Evolutionary conservation across 2,329 filamentous ascomycete genomes (phyloP), one percentile per base, ranked within the genome.

Genomic region (Alternaria alternata): DNA sequence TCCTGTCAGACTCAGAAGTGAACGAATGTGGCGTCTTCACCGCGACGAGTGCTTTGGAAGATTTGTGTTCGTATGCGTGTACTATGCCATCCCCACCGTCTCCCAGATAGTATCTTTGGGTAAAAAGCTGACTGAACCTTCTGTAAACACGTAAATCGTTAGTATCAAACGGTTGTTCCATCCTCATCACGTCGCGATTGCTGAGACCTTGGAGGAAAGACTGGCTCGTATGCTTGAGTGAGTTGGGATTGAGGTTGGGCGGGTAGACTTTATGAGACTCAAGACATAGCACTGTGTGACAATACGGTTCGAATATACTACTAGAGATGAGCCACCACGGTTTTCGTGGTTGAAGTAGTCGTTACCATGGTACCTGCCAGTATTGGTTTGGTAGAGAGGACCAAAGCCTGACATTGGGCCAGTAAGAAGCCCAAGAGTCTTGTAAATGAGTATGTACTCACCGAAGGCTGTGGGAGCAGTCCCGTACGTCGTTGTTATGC

Each of bases 21-120:
- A 20, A 38, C 16, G 12, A 8, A 7, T 18, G 22, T 7, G 56
- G 26, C 7, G 34, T 46, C 12, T 60, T 60, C 8, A 56, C 52
- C 26, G 57, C 57, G 22, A 60, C 30, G 4, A 60, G 20, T 16
- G n/a, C 7, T 28, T 41, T 48, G 5, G 43, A 39, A 20, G 18
- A 26, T 18, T 16, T 44, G 26, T 59, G 51, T 20, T 59, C 22
- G 32, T 51, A 59, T 16, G 46, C 22, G 34, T 60, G 34, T 5
- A 66, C 65, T 14, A 42, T 39, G 8, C 63, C 65, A 39, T 67
- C 65, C 5, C 59, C 48, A 16, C 63, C 65, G 26, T 54, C 30
- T 1, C 62, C 64, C 11, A 68, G 39, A 11, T 16, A 5, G 12
- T 4, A 4, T 12, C 5, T 36, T 7, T 30, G 7, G 5, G 7